These are phyloP conservation scores for Sporodiniella umbellata DNA, from an alignment of 371 early-diverging fungal genomes.

Conservation along the genomic window DNA sequence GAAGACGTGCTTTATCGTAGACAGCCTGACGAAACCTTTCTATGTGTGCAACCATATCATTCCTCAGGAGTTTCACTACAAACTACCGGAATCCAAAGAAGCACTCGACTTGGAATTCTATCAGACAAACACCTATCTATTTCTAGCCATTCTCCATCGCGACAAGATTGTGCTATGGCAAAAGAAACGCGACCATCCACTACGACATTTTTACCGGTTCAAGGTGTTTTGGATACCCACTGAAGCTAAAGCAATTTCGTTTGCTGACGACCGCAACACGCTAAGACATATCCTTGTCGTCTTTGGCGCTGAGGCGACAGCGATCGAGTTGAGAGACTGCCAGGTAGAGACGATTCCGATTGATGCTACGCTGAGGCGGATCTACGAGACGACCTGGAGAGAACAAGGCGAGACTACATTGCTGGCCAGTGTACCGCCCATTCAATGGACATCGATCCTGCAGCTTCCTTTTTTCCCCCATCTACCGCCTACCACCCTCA, in stretches of 20 bases:
- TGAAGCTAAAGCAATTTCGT: conserved; percentile 31
- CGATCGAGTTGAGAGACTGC: conserved; percentile 35
- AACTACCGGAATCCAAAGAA: conserved; percentile 38
- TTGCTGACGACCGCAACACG: conserved; percentile 44
- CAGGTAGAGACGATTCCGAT: conserved; percentile 34
- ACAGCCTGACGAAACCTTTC: conserved; percentile 18
- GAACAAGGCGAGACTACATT: conserved; percentile 25
- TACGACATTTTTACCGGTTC: conserved; percentile 25
- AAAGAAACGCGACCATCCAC: conserved; percentile 14
- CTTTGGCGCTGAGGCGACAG: conserved; percentile 34
- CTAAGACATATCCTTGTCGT: conserved; percentile 36
- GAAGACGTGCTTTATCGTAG: background rate
- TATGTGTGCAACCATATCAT: conserved; percentile 20
- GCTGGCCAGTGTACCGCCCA: conserved; percentile 21
- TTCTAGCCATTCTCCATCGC: conserved; percentile 29
- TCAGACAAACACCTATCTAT: conserved; percentile 34
- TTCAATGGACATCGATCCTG: conserved; percentile 42
- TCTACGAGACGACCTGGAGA: conserved; percentile 25
- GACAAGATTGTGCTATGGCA: conserved; percentile 46
- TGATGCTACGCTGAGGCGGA: conserved; percentile 23
- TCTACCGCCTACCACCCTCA: conserved; percentile 33
- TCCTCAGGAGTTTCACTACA: conserved; percentile 37
- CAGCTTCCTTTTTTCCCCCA: conserved; percentile 45
- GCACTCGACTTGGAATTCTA: conserved; percentile 25
- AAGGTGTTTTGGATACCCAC: conserved; percentile 46